Base-by-base conservation (phyloP, 1,284 basidiomycete species). In the Cryptococcus sp. region DNA sequence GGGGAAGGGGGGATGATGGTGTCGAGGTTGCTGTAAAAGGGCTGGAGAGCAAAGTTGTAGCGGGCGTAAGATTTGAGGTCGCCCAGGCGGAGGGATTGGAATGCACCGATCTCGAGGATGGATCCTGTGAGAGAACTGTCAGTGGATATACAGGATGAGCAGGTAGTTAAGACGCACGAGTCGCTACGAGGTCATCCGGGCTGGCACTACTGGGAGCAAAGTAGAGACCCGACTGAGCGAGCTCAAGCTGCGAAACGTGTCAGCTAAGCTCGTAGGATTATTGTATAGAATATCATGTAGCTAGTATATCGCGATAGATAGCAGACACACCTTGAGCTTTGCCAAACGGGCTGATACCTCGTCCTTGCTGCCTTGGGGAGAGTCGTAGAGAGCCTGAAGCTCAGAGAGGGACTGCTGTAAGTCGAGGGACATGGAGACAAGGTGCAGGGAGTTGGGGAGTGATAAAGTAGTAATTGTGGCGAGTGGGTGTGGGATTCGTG, bases 51-150 rank as follows among this genome's bases (percentile, higher is more conserved):
- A 15, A 89, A 87, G 76, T 95, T 92, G 78, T 97, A 98, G 62
- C 94, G 85, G 73, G 95, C 91, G 73, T 98, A 99, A 0, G 89
- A 87, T 44, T 90, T 86, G 13, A 96, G 85, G 75, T 97, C 91
- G 71, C 85, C 84, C 61, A 86, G 84, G 44, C 91, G 84, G 72
- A 98, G 88, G 59, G 93, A 92, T 80, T 88, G 88, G 79, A 96
- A 89, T 16, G 94, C 91, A 46, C 93, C 95, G 66, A 97, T 87
- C 80, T 98, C 95, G 55, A 98, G 85, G 52, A 97, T 89, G 61
- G 96, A 91, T 62, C 95, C 89, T 89, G 79, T 12, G 5, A 46
- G 16, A 15, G 36, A n/a, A n/a, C 11, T 4, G n/a, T 23, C 15
- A 39, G 18, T 15, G 12, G 36, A 6, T 11, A 38, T 42, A 12